Conservation (phyloP, 768 basidiomycete species). For the Butyriboletus loyo region DNA sequence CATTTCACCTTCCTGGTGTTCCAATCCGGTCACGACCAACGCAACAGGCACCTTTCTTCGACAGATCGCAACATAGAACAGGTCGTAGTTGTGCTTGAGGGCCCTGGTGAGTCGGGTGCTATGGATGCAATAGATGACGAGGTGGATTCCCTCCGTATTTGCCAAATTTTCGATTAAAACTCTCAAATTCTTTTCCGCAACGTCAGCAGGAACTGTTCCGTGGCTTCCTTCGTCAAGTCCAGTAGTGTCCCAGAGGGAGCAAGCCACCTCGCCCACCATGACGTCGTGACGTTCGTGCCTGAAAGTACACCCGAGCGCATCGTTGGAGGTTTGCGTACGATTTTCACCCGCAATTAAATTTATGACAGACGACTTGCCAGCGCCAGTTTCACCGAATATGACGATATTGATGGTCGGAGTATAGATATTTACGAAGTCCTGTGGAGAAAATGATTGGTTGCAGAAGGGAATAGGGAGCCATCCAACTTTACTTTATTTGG, state of each 20-base stretch:
- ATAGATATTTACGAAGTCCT: neutral
- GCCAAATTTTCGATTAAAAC: neutral
- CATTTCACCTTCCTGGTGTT: slow-evolving; percentile 21
- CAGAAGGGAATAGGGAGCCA: neutral
- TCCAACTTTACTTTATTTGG: neutral
- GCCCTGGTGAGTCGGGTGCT: neutral
- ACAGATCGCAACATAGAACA: slow-evolving; percentile 35
- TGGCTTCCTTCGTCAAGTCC: slow-evolving; percentile 7
- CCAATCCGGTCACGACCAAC: slow-evolving; percentile 36
- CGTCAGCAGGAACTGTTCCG: slow-evolving; percentile 5
- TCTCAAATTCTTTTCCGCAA: neutral
- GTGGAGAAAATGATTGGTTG: neutral
- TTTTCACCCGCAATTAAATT: neutral
- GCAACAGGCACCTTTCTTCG: slow-evolving; percentile 33
- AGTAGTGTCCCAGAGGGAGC: slow-evolving; percentile 5
- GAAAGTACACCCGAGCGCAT: slow-evolving; percentile 2
- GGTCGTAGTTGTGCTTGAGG: slow-evolving; percentile 30
- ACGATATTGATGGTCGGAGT: neutral
- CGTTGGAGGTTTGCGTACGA: neutral
- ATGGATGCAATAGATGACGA: slow-evolving; percentile 8
- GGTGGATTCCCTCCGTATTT: slow-evolving; percentile 2
- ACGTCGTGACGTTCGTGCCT: neutral
- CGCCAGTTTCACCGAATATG: slow-evolving; percentile 1
- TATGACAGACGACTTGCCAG: slow-evolving; percentile 4
- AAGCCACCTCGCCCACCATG: neutral